Evolutionary conservation across 164 flowering plant species (phyloP), one percentile per base, ranked within the genome.

Genomic region (Chimonanthus salicifolius): DNA sequence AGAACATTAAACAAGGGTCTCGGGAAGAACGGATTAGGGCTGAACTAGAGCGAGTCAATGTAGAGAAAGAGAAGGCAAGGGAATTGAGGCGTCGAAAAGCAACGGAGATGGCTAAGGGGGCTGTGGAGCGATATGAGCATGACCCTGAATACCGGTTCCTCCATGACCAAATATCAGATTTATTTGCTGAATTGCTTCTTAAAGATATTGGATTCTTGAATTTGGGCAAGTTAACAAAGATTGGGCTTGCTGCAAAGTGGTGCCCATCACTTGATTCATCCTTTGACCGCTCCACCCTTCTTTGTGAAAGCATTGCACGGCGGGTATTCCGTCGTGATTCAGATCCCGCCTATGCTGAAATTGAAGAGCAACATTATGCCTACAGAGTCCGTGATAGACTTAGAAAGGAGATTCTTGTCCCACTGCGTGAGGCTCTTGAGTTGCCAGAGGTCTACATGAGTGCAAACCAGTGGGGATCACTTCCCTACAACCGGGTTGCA

Each of bases 391-490:
- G 88, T 20, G 88, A 87, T 54, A 79, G 85, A 21, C 75, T 87
- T 49, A 64, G 85, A 72, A 85, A 83, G 67, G 67, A 87, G 65
- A 77, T 78, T 18, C 84, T 87, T 0, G 84, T 85, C 3, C 89
- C 88, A 6, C 75, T 83, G 0, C 79, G 80, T 10, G n/a, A 45
- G 68, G 70, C 60, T 3, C 76, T 87, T 4, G 73, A 85, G 45
- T 65, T 87, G 63, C 90, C 87, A 0, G 87, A 87, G 78, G 74
- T 84, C 0, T 84, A 79, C 72, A 87, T 85, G 80, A 65, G 82
- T 45, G 74, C 88, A 5, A 82, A 81, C n/a, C 64, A 62, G 62
- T 87, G 90, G 90, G 70, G 49, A 3, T 15, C 71, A 7, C 76
- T 86, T 5, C 88, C 88, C 0, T 87, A 87, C 72, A 58, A 72